These are phyloP conservation scores for Ceratocystis huliohia DNA, from an alignment of 2,329 filamentous ascomycete species.

Conservation along the genomic window DNA sequence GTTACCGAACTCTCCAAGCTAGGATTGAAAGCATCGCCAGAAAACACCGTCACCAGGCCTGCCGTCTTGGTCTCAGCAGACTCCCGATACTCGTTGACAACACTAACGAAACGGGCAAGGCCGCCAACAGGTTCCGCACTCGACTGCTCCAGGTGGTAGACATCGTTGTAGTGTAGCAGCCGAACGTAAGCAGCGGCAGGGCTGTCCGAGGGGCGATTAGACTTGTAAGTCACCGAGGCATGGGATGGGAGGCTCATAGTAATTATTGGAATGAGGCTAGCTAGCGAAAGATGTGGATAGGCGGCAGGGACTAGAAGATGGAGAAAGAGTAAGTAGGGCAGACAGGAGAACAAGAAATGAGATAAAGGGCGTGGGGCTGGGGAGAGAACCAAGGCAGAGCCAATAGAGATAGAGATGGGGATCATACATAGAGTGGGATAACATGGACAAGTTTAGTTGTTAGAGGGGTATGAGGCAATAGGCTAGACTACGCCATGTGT, in stretches of 20 bases:
- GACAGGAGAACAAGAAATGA: background rate
- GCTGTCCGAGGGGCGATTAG: conserved; percentile 12
- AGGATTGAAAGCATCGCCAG: conserved; percentile 85
- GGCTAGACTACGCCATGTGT: no score
- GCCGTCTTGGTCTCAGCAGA: conserved; percentile 46
- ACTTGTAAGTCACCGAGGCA: conserved; percentile 16
- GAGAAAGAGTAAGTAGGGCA: background rate
- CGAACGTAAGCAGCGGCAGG: conserved; percentile 45
- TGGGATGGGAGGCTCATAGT: conserved; percentile 13
- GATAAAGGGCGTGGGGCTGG: no score
- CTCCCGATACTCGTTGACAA: conserved; percentile 61
- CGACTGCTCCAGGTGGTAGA: conserved; percentile 69
- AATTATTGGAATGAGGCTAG: background rate
- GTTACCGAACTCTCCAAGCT: conserved; percentile 80
- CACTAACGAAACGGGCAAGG: conserved; percentile 63
- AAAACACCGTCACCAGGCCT: conserved; percentile 66
- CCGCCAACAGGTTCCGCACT: conserved; percentile 77
- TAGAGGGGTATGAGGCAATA: background rate
- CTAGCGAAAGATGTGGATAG: background rate
- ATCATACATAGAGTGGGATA: background rate
- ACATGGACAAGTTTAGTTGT: background rate
- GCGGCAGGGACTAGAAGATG: background rate
- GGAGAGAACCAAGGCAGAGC: no score
- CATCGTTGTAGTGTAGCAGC: conserved; percentile 86
- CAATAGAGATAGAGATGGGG: no score